Conservation (phyloP, 441 rosid species). For the Metrosideros polymorpha region DNA sequence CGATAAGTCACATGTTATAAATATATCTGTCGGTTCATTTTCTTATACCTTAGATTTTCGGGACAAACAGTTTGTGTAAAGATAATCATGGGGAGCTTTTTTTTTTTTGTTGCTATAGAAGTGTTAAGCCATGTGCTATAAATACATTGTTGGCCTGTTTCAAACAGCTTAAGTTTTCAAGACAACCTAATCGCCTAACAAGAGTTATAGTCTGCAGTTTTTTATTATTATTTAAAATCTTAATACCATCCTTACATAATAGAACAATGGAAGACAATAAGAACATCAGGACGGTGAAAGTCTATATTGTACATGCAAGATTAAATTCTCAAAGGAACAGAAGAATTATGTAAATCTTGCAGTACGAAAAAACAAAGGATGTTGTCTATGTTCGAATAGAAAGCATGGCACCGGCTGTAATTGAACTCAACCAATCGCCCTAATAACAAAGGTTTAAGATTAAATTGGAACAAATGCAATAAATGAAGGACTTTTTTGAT, state of each 20-base stretch:
- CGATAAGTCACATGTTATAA: not conserved
- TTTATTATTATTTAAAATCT: too few species aligned
- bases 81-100: too few species aligned
- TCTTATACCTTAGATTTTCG: not conserved
- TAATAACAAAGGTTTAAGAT: too few species aligned
- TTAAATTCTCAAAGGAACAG: not conserved
- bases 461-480: too few species aligned
- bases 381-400: not conserved
- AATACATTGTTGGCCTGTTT: not conserved
- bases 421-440: not conserved
- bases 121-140: too few species aligned
- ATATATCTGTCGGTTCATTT: not conserved
- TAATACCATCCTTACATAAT: not conserved
- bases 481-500: too few species aligned
- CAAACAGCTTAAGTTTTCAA: not conserved
- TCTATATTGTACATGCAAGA: not conserved
- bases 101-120: too few species aligned
- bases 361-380: not conserved
- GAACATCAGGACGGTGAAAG: not conserved
- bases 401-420: not conserved
- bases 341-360: not conserved
- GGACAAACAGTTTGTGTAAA: not conserved
- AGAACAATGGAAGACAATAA: not conserved
- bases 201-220: not conserved
- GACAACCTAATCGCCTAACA: rapidly evolving